Conservation (phyloP, 257 asterid genomes). For the Scutellaria baicalensis region DNA sequence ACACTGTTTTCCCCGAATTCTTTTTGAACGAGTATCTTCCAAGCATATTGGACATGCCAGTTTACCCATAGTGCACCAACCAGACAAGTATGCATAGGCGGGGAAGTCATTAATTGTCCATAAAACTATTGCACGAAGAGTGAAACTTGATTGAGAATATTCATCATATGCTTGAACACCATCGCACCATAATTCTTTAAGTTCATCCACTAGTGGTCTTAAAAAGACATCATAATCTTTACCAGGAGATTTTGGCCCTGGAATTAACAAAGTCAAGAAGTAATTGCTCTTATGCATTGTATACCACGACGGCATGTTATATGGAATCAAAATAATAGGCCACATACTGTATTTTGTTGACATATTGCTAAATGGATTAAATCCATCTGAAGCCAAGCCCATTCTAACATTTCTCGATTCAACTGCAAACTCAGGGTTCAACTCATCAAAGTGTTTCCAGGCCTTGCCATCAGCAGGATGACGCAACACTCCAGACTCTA, state of each 20-base stretch:
- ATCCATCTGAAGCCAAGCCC: not conserved
- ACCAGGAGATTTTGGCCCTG: too few species aligned
- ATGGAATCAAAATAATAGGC: not conserved
- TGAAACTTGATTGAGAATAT: too few species aligned
- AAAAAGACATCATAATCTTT: too few species aligned
- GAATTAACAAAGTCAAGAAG: too few species aligned
- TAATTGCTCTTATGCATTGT: not conserved
- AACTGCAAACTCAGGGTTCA: not conserved
- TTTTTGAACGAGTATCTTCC: not conserved
- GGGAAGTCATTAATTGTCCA: not conserved
- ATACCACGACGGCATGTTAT: not conserved
- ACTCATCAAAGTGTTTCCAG: not conserved
- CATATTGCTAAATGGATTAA: not conserved
- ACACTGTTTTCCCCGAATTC: not conserved
- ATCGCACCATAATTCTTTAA: too few species aligned
- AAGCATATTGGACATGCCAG: not conserved
- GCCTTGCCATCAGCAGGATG: not conserved
- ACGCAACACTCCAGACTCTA: too few species aligned
- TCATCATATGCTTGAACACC: too few species aligned
- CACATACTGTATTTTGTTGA: not conserved
- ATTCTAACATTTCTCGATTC: not conserved
- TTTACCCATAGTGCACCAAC: not conserved
- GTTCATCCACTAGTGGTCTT: too few species aligned
- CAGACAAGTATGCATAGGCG: not conserved
- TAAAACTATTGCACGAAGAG: too few species aligned